Percentiles rank a stretch among this genome's conserved stretches.
phyloP scores from a whole-genome alignment of 371 early-diverging fungal genomes.

The Umbelopsis sp. region DNA sequence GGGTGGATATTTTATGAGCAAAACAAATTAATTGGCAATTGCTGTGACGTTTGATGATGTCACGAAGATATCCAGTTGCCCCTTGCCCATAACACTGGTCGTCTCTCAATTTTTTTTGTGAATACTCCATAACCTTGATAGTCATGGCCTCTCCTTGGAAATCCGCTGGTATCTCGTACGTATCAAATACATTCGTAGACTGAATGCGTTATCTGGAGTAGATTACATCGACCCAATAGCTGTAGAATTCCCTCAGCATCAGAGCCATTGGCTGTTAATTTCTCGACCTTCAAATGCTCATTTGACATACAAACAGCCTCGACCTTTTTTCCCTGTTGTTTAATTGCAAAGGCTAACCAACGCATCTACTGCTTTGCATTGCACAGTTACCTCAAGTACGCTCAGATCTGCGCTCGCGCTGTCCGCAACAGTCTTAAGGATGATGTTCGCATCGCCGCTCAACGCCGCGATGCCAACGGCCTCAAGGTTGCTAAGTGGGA shows the following conservation, averaged over 20 bases:
- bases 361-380: background rate
- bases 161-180: conserved; percentile 64
- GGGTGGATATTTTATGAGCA: background rate
- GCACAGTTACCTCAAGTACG: conserved; percentile 85
- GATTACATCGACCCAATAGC: background rate
- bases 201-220: background rate
- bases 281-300: background rate
- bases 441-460: conserved; percentile 68
- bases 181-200: conserved; percentile 3
- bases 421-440: conserved; percentile 86
- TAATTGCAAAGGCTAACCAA: background rate
- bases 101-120: conserved; percentile 23
- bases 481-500: conserved; percentile 85
- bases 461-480: conserved; percentile 76
- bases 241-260: background rate
- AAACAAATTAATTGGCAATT: background rate
- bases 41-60: conserved; percentile 15
- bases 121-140: conserved; percentile 17
- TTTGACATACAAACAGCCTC: conserved; percentile 4
- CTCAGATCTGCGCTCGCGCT: conserved; percentile 83
- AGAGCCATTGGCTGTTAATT: background rate
- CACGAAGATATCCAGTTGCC: background rate
- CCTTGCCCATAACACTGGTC: conserved; percentile 16
- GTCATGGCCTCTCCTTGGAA: conserved; percentile 65
- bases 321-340: background rate